Conservation (phyloP, 805 yeast genomes). For the Starmerella sp. region DNA sequence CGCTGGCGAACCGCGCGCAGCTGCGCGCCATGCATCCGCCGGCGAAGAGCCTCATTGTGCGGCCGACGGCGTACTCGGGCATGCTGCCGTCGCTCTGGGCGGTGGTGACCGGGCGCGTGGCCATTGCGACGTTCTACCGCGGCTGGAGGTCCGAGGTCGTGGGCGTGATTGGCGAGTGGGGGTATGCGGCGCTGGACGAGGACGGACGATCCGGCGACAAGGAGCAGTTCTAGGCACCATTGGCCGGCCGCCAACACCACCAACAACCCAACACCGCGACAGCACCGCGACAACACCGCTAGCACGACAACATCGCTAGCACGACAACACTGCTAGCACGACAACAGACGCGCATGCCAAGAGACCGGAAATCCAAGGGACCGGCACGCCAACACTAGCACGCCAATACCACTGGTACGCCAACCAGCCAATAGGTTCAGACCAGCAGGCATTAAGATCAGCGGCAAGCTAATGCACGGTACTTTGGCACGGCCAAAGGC, state of each 20-base stretch:
- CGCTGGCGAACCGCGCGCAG: conserved; percentile 74
- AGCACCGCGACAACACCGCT: too few relatives aligned
- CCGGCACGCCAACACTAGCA: too few relatives aligned
- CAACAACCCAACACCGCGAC: not conserved
- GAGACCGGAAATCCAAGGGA: too few relatives aligned
- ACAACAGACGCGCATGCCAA: too few relatives aligned
- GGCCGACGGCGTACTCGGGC: conserved; percentile 46
- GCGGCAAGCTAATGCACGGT: too few relatives aligned
- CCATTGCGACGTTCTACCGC: conserved; percentile 47
- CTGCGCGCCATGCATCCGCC: conserved; percentile 41
- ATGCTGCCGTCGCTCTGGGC: conserved; percentile 44
- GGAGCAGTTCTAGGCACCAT: conserved; percentile 14
- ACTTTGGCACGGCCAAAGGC: too few relatives aligned
- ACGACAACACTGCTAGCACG: too few relatives aligned
- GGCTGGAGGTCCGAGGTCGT: conserved; percentile 88
- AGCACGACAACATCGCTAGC: too few relatives aligned
- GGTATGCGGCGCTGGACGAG: conserved; percentile 29
- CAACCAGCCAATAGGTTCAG: too few relatives aligned
- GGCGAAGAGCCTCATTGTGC: conserved; percentile 38
- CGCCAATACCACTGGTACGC: too few relatives aligned
- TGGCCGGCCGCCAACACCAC: too few relatives aligned
- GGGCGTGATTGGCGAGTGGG: conserved; percentile 75
- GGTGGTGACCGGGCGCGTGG: conserved; percentile 34
- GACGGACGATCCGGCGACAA: conserved; percentile 12
- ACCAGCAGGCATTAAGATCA: too few relatives aligned